Percentiles rank a stretch among this genome's conserved stretches.
Conservation (phyloP, 2,329 filamentous ascomycete species). For the Pestalotiopsis sp. region DNA sequence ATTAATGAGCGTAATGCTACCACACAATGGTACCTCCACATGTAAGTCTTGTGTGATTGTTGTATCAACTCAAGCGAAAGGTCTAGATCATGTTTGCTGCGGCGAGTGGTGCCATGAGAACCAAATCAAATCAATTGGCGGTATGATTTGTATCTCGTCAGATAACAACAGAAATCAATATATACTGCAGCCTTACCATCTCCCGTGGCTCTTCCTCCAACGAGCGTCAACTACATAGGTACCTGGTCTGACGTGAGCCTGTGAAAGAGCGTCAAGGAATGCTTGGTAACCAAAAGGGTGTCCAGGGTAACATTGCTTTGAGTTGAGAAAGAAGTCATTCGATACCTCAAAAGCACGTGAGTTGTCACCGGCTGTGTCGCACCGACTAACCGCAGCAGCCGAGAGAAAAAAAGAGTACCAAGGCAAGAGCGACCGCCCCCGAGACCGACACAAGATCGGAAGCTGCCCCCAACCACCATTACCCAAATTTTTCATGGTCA, state of each 20-base stretch:
- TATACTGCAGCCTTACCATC: neutral
- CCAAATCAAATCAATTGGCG: neutral
- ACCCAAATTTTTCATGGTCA: neutral
- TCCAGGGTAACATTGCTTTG: too few relatives aligned
- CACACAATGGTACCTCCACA: too few relatives aligned
- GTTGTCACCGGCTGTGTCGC: neutral
- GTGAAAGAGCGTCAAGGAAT: neutral
- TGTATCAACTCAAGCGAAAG: neutral
- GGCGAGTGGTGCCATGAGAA: neutral
- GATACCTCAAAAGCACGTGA: slow-evolving; percentile 5
- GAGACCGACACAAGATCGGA: neutral
- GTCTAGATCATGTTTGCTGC: neutral
- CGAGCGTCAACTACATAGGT: too few relatives aligned
- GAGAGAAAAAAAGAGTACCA: neutral
- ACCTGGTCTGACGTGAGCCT: neutral
- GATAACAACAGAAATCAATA: neutral
- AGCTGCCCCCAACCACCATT: neutral
- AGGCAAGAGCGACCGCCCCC: neutral
- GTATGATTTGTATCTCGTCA: neutral
- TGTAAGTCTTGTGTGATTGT: neutral
- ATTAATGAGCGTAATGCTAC: too few relatives aligned
- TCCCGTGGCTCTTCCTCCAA: neutral
- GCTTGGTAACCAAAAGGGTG: too few relatives aligned
- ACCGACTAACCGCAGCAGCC: neutral
- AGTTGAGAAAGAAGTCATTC: too few relatives aligned